Evolutionary conservation across 1,284 basidiomycete species (phyloP), one percentile per base, ranked within the genome.

Genomic region (Bothia castanella): DNA sequence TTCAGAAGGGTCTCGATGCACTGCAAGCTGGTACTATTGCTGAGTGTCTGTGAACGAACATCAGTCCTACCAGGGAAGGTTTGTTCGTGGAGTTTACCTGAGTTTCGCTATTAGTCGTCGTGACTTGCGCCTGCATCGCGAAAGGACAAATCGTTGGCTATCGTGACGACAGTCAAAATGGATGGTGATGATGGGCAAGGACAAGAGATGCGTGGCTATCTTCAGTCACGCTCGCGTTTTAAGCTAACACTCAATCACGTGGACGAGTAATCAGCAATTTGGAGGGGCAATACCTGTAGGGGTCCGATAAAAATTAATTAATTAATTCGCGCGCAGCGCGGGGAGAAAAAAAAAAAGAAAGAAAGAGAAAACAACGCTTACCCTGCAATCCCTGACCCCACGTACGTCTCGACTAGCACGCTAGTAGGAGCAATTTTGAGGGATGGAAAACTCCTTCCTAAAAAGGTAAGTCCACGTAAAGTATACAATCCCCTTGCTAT

Each of bases 1-100:
- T 74, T 74, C 14, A 91, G 68, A 38, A 91, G 73, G 8, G 85
- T 86, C 62, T 87, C 79, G 10, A 89, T 78, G 23, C 81, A 81
- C 41, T 77, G 75, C 46, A 87, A 67, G 58, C 85, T 87, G 57
- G 85, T 83, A 12, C 74, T 71, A 5, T 77, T 76, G 13, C 76
- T 85, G 23, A 82, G 75, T 11, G 71, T 64, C 60, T 81, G 4
- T 25, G 69, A 45, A 34, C 20, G 30, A 31, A 49, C 12, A 34
- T 67, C 40, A 57, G 45, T 46, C 25, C 20, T 44, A 4, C 14
- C 12, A 34, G n/a, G 7, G 43, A 43, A 4, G n/a, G 12, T 11
- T 32, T 30, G 39, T 32, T 21, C 7, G 2, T 9, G 19, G 31
- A 38, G 19, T 36, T 45, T 30, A 70, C 67, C 64, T 69, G 66